Base-by-base conservation (phyloP, 2,329 filamentous ascomycete species). In the Exophiala bonariae region DNA sequence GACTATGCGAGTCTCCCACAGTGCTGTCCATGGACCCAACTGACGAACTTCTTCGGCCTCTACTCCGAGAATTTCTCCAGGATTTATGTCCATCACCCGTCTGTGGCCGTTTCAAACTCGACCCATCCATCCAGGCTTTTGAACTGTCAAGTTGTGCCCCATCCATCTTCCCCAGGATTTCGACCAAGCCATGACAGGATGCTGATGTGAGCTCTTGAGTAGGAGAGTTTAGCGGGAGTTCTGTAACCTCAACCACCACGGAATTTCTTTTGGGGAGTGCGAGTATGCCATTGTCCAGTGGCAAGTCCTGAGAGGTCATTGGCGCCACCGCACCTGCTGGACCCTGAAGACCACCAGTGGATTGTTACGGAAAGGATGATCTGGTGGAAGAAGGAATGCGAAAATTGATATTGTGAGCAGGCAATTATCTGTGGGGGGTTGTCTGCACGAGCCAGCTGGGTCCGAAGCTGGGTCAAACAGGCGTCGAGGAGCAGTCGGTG, bases 261-360 rank as follows among this genome's bases (percentile, higher is more conserved):
- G 49, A 39, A 11, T 37, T 38, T 28, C 26, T n/a, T 43, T 55
- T 52, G 8, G 49, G 39, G 39, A 44, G 33, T 28, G 48, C 23
- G 28, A 22, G 41, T 32, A 43, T 35, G 41, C 32, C 49, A 44
- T 52, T 35, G 16, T 55, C 52, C 49, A 52, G 44, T 43, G 39
- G 42, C 19, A 47, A 19, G 22, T 39, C 42, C 48, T 49, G 34
- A 34, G 52, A 31, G 52, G 44, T 52, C 52, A 55, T 55, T 52
- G 42, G 49, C 48, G 43, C 7, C 17, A n/a, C 19, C 35, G 8
- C 10, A n/a, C 35, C 18, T 13, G 26, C 5, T 8, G 39, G 9
- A 32, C 11, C 17, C 7, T 14, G 14, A 35, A 14, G 32, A 8
- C 32, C 14, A 9, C 14, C 14, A 14, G n/a, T 17, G 14, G 32